These are phyloP conservation scores for Mortierella antarctica DNA, from an alignment of 192 early-diverging fungal species.

Conservation along the genomic window DNA sequence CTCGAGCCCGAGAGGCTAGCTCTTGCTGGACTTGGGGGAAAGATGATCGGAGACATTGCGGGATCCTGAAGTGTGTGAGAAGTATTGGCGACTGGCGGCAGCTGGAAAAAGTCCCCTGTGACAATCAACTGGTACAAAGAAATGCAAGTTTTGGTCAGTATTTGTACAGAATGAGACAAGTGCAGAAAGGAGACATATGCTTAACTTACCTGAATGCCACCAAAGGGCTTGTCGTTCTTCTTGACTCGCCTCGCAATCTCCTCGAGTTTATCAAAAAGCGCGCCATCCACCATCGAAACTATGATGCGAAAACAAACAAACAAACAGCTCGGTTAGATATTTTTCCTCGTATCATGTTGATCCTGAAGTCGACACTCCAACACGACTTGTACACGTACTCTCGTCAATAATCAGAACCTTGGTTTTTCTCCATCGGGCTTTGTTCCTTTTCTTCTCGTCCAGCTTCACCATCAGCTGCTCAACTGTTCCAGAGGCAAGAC, in stretches of 20 bases:
- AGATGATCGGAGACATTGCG: not conserved
- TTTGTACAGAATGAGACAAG: not conserved
- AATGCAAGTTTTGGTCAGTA: not conserved
- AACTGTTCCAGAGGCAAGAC: constrained; percentile 58
- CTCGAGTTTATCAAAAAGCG: constrained; percentile 79
- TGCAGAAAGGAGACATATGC: not conserved
- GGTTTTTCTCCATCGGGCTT: constrained; percentile 66
- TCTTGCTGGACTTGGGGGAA: not conserved
- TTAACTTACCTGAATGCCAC: constrained; percentile 74
- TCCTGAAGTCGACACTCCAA: not conserved
- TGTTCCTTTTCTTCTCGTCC: constrained; percentile 22
- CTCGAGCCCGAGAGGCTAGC: not conserved
- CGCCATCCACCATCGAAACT: constrained; percentile 82
- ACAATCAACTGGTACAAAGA: constrained; percentile 30
- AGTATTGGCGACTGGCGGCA: constrained; percentile 71
- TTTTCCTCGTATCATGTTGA: not conserved
- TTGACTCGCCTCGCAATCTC: constrained; percentile 65
- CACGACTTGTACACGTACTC: constrained; percentile 22
- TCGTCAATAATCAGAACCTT: constrained; percentile 84
- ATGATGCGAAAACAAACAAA: not conserved
- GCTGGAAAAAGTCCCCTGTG: constrained; percentile 85
- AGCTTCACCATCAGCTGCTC: constrained; percentile 45
- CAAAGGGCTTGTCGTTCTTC: constrained; percentile 64
- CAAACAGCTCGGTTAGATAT: not conserved
- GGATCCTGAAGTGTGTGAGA: constrained; percentile 1